Conservation (phyloP, 306 rosid genomes). For the Glycine tomentella region DNA sequence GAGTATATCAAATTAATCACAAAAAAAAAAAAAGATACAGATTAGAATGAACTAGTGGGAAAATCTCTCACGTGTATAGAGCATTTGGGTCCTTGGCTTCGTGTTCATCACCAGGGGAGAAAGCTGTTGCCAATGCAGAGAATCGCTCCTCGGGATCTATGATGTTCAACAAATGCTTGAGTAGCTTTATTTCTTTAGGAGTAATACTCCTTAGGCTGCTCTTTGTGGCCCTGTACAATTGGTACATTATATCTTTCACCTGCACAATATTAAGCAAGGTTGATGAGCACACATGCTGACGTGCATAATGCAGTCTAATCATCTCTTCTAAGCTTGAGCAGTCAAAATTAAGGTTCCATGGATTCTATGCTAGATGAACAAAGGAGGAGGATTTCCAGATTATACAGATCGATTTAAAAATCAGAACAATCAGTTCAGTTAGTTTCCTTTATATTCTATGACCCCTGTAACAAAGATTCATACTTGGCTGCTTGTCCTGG, state of each 20-base stretch:
- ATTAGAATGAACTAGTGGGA: constrained; percentile 21
- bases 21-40: neutral
- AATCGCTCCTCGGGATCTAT: constrained; percentile 92
- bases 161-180: constrained; percentile 87
- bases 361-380: constrained; percentile 7
- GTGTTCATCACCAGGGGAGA: constrained; percentile 72
- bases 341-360: neutral
- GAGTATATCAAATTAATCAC: neutral
- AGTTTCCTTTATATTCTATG: neutral
- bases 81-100: constrained; percentile 75
- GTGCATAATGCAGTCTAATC: neutral
- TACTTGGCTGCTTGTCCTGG: neutral
- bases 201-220: constrained; percentile 87
- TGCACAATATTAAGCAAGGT: constrained; percentile 47
- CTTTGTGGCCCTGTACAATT: constrained; percentile 78
- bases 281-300: constrained; percentile 7
- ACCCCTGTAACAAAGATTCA: neutral
- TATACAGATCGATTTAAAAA: constrained; percentile 16
- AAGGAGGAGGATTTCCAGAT: constrained; percentile 4
- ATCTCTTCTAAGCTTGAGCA: constrained; percentile 9
- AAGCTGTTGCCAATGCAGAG: constrained; percentile 87
- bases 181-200: constrained; percentile 90
- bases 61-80: constrained; percentile 74
- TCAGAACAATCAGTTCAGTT: constrained; percentile 16
- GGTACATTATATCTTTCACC: constrained; percentile 93